These are phyloP conservation scores for Cystofilobasidium ferigula DNA, from an alignment of 768 basidiomycete genomes.

Conservation along the genomic window DNA sequence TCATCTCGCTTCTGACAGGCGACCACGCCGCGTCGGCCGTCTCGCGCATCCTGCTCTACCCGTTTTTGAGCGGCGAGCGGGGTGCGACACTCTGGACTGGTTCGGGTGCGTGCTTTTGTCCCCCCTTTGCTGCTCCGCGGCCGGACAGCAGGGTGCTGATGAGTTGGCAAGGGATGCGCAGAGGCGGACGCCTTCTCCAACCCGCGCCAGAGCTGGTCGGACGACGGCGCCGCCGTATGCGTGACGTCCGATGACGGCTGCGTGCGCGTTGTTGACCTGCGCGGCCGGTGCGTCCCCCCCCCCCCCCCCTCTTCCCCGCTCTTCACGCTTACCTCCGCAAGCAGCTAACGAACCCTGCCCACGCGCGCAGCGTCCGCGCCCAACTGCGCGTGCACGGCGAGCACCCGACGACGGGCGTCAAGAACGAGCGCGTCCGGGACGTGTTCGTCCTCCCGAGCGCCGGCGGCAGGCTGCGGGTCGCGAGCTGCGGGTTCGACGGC, in stretches of 20 bases:
- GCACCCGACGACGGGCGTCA: slow-evolving; percentile 19
- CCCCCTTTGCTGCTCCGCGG: neutral
- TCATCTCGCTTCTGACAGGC: slow-evolving; percentile 16
- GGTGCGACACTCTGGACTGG: slow-evolving; percentile 19
- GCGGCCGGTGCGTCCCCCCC: slow-evolving; percentile 11
- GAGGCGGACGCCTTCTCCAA: slow-evolving; percentile 29
- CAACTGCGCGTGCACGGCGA: slow-evolving; percentile 13
- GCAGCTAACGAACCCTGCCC: too few relatives aligned
- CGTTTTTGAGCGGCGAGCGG: slow-evolving; percentile 28
- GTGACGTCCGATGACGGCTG: slow-evolving; percentile 35
- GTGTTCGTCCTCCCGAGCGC: neutral
- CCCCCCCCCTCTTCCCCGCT: too few relatives aligned
- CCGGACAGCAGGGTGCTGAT: neutral
- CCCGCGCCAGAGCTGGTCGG: slow-evolving; percentile 32
- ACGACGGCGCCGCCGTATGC: slow-evolving; percentile 27
- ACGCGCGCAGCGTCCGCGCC: slow-evolving; percentile 14
- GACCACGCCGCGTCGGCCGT: slow-evolving; percentile 12
- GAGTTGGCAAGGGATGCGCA: slow-evolving; percentile 5
- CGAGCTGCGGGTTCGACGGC: slow-evolving; percentile 23
- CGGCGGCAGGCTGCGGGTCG: slow-evolving; percentile 2
- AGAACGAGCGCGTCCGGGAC: slow-evolving; percentile 14
- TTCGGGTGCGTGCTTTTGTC: neutral
- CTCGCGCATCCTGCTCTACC: slow-evolving; percentile 32
- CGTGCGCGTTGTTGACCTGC: slow-evolving; percentile 30
- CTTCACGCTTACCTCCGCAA: too few relatives aligned